phyloP scores from a whole-genome alignment of 2,329 filamentous ascomycete species.

The Blumeriella jaapii region DNA sequence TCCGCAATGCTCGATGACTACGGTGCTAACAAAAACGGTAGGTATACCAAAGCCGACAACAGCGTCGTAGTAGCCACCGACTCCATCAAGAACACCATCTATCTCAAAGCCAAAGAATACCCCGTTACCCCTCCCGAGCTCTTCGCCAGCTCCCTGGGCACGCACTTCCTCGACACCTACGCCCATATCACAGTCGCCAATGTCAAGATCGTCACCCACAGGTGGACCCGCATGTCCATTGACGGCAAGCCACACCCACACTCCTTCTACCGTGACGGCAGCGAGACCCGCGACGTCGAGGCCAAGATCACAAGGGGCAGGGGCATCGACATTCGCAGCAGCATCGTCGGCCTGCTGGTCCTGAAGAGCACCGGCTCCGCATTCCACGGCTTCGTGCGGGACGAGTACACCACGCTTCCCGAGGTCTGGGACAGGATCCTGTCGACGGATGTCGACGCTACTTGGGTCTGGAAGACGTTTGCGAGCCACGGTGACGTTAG shows the following conservation, averaged over 20 bases:
- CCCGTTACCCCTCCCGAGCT: slow-evolving; percentile 88
- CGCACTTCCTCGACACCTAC: slow-evolving; percentile 84
- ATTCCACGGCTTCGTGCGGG: slow-evolving; percentile 87
- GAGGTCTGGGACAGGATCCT: slow-evolving; percentile 95
- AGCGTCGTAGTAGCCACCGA: slow-evolving; percentile 91
- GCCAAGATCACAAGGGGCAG: slow-evolving; percentile 53
- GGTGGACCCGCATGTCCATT: slow-evolving; percentile 81
- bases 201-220: slow-evolving; percentile 70
- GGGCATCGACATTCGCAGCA: slow-evolving; percentile 65
- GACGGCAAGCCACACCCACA: slow-evolving; percentile 89
- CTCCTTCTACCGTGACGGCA: slow-evolving; percentile 83
- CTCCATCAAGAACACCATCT: slow-evolving; percentile 95
- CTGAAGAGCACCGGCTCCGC: slow-evolving; percentile 94
- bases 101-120: slow-evolving; percentile 89
- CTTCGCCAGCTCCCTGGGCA: slow-evolving; percentile 72
- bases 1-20: background rate
- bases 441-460: slow-evolving; percentile 80
- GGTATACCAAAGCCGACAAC: slow-evolving; percentile 91
- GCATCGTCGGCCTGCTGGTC: slow-evolving; percentile 72
- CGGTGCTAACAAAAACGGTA: slow-evolving; percentile 29
- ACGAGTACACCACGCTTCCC: slow-evolving; percentile 82
- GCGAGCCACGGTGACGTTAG: slow-evolving; percentile 54
- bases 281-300: slow-evolving; percentile 77
- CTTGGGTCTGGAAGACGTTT: slow-evolving; percentile 77
- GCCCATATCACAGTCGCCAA: slow-evolving; percentile 77